phyloP scores from a whole-genome alignment of 306 rosid genomes.

The Vachellia pachyceras region DNA sequence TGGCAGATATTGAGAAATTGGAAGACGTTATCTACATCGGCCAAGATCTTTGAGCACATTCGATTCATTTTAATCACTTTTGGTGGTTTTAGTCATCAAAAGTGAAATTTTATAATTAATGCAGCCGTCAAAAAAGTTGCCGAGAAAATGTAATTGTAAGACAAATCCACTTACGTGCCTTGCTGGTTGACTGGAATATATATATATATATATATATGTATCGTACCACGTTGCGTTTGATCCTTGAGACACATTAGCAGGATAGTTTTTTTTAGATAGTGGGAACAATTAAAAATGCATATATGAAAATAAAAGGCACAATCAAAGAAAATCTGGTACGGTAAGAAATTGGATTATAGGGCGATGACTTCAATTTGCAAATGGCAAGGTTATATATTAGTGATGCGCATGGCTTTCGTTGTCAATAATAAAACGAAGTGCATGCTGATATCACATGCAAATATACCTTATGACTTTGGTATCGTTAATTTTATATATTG shows the following conservation, averaged over 20 bases:
- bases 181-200: constrained; percentile 34
- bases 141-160: background rate
- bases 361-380: constrained; percentile 7
- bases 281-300: constrained; percentile 1
- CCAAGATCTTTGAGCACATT: constrained; percentile 31
- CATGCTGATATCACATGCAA: constrained; percentile 17
- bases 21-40: constrained; percentile 39
- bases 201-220: too few species aligned
- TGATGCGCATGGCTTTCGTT: background rate
- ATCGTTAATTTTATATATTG: background rate
- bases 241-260: constrained; percentile 30
- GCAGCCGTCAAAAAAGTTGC: constrained; percentile 53
- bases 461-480: background rate
- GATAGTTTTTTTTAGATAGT: constrained; percentile 29
- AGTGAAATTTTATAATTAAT: constrained; percentile 35
- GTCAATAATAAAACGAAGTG: constrained; percentile 1
- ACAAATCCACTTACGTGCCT: constrained; percentile 46
- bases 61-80: constrained; percentile 15
- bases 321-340: constrained; percentile 9
- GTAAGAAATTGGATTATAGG: constrained; percentile 9
- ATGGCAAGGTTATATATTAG: constrained; percentile 9
- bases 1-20: constrained; percentile 30
- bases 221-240: constrained; percentile 34
- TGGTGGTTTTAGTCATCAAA: constrained; percentile 39
- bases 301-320: background rate